A percentile compares a stretch with the other conserved stretches of the same genome.
These are phyloP conservation scores for Coemansia sp. DNA, from an alignment of 192 early-diverging fungal genomes.

Conservation along the genomic window DNA sequence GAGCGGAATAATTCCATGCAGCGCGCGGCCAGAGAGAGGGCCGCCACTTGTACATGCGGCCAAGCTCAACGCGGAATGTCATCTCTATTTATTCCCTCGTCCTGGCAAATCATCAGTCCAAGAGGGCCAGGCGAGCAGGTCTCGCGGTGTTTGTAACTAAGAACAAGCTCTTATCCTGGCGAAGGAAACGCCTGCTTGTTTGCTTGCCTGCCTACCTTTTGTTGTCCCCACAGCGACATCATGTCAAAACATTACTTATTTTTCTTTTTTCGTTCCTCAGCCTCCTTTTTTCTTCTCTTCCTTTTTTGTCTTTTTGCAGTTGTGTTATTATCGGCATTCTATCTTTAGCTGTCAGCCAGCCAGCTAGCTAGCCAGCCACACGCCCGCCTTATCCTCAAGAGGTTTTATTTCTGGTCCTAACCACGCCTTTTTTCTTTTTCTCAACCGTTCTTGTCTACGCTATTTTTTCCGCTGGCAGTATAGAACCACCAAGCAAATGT, in stretches of 20 bases:
- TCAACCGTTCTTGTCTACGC: background rate
- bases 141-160: background rate
- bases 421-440: background rate
- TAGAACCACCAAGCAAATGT: slow-evolving; percentile 13
- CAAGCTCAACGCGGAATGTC: too few relatives aligned
- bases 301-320: background rate
- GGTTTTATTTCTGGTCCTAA: background rate
- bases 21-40: too few relatives aligned
- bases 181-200: background rate
- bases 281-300: background rate
- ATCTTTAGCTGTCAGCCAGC: background rate
- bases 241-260: slow-evolving; percentile 1
- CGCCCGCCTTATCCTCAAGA: background rate
- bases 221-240: background rate
- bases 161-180: background rate
- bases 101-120: background rate
- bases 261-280: background rate
- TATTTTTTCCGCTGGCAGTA: background rate
- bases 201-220: background rate
- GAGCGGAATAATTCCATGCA: too few relatives aligned
- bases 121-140: background rate
- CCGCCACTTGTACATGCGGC: too few relatives aligned
- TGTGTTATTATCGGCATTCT: slow-evolving; percentile 13
- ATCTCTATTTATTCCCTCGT: too few relatives aligned
- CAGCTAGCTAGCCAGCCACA: too few relatives aligned